phyloP scores from a whole-genome alignment of 2,329 filamentous ascomycete species.

The Xylaria polymorpha region DNA sequence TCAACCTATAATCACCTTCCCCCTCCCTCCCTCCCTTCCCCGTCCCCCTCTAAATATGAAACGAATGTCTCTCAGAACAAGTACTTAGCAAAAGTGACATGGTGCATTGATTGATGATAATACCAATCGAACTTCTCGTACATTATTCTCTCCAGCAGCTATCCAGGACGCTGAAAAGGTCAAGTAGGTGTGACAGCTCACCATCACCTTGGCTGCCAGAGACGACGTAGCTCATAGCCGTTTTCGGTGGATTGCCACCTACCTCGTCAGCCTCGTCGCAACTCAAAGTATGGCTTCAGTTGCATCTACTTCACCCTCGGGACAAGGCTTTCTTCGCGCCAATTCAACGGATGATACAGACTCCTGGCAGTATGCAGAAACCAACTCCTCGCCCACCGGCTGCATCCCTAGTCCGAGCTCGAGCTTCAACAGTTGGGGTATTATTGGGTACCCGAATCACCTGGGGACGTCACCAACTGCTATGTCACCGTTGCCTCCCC shows the following conservation, averaged over 20 bases:
- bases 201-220: not conserved
- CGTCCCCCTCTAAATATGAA: not conserved
- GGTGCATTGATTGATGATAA: slow-evolving; percentile 10
- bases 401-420: slow-evolving; percentile 64
- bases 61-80: not conserved
- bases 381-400: slow-evolving; percentile 50
- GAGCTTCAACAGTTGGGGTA: slow-evolving; percentile 63
- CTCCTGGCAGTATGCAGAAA: slow-evolving; percentile 51
- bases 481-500: slow-evolving; percentile 57
- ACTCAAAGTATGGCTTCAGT: slow-evolving; percentile 49
- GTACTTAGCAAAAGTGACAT: not conserved
- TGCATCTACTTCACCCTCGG: slow-evolving; percentile 49
- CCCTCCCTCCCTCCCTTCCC: too few relatives aligned
- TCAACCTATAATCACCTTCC: not conserved
- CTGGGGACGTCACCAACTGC: slow-evolving; percentile 51
- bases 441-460: slow-evolving; percentile 56
- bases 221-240: slow-evolving; percentile 3
- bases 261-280: slow-evolving; percentile 4
- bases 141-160: not conserved
- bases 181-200: not conserved
- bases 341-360: slow-evolving; percentile 51
- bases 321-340: slow-evolving; percentile 43
- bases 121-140: not conserved
- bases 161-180: not conserved
- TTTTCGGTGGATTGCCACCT: slow-evolving; percentile 8